Conservation (phyloP, 202 grass and related monocot genomes). For the Zoysia matrella region DNA sequence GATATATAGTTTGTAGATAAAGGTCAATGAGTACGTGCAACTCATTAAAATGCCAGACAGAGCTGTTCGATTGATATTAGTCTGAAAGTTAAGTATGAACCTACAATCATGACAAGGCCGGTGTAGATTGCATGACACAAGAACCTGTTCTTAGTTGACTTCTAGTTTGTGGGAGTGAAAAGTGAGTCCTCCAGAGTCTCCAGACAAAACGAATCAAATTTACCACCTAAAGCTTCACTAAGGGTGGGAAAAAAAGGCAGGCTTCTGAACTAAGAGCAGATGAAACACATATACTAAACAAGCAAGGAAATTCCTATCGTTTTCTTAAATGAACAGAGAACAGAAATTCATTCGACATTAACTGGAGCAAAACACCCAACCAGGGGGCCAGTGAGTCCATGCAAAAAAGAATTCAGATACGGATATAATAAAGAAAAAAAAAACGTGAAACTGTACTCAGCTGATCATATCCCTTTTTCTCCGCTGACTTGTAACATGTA, state of each 20-base stretch:
- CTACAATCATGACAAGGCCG: background rate
- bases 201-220: background rate
- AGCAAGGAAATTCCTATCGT: background rate
- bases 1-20: background rate
- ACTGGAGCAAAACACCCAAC: background rate
- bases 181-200: background rate
- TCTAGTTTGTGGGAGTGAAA: background rate
- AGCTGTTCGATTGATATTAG: background rate
- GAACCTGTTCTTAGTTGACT: background rate
- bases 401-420: background rate
- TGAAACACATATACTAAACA: background rate
- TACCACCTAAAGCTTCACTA: background rate
- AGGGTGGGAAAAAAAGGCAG: background rate
- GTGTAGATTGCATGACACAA: background rate
- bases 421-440: conserved; percentile 6
- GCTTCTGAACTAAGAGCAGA: background rate
- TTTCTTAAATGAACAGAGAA: background rate
- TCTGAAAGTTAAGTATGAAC: conserved; percentile 7
- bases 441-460: background rate
- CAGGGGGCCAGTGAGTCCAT: background rate
- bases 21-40: background rate
- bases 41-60: background rate
- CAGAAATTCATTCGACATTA: background rate
- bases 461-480: background rate
- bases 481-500: background rate